Conservation (phyloP, 306 rosid species). For the Quercus wislizeni region DNA sequence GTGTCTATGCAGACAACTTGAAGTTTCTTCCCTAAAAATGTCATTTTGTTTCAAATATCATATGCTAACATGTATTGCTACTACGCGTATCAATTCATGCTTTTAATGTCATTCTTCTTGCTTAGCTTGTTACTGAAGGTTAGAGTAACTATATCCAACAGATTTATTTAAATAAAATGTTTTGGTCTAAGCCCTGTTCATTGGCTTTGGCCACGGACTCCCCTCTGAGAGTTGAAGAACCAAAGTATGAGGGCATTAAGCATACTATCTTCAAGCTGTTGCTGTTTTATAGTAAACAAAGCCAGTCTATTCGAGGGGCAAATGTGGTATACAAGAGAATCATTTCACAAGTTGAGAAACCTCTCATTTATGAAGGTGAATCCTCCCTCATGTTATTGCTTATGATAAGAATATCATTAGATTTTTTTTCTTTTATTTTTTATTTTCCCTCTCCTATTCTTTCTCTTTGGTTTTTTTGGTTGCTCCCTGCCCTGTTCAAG, state of each 20-base stretch:
- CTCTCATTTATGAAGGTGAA: slow-evolving; percentile 78
- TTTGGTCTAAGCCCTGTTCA: slow-evolving; percentile 83
- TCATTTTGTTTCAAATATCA: background rate
- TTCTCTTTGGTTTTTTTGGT: background rate
- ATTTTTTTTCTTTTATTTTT: background rate
- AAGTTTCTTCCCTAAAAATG: background rate
- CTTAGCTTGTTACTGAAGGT: slow-evolving; percentile 23
- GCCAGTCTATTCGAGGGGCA: slow-evolving; percentile 91
- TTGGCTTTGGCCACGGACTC: slow-evolving; percentile 68
- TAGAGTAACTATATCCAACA: slow-evolving; percentile 19
- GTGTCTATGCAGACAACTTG: background rate
- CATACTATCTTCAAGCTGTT: slow-evolving; percentile 56
- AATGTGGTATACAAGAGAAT: slow-evolving; percentile 76
- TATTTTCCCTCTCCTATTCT: no score
- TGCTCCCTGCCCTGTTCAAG: background rate
- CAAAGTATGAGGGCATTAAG: slow-evolving; percentile 65
- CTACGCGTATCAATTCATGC: background rate
- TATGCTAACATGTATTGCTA: background rate
- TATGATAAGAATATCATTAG: background rate
- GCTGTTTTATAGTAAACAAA: slow-evolving; percentile 89
- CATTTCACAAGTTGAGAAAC: slow-evolving; percentile 75
- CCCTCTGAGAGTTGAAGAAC: slow-evolving; percentile 73
- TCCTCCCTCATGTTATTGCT: background rate
- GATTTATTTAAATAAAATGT: slow-evolving; percentile 70
- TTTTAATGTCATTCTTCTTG: background rate